Evolutionary conservation across 495 filamentous ascomycete species (phyloP), one percentile per base, ranked within the genome.

Genomic region (Cercophora newfieldiana): DNA sequence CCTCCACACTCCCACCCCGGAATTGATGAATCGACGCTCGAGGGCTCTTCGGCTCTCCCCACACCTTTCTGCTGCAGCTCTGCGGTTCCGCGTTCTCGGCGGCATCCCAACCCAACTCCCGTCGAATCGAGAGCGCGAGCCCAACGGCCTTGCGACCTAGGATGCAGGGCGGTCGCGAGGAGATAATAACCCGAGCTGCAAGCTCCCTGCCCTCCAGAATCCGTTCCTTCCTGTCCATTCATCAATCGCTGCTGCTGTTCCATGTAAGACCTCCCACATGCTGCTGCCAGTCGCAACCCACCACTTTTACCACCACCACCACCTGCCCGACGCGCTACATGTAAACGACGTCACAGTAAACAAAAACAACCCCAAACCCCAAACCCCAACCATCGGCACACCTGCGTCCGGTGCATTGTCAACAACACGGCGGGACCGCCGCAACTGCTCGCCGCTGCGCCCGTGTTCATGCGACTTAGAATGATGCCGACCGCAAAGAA

Each of bases 401-500:
- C 16, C 26, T 49, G 19, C 6, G 28, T 24, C 57, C 7, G 47
- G 44, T 60, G 57, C 10, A 44, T 44, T 16, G 18, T 14, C 37
- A 44, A 44, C 12, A 31, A 37, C 57, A 8, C 30, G 22, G 22
- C 57, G 5, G 14, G 29, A 18, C 57, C 22, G 7, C 57, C 57
- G 24, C 12, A 30, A 22, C 29, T n/a, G 3, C 33, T 24, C 54
- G 61, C 69, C 48, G 5, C 29, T 61, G 4, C 37, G 16, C 44
- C 26, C 50, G 60, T 56, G 55, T 63, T 57, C 44, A 74, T 76
- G 70, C 70, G 70, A 47, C 19, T 70, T 53, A 73, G 68, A 37
- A 76, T 74, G 72, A 76, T 76, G 74, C 74, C 74, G 53, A 72
- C 74, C 26, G 69, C 72, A 48, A 76, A 71, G 64, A 74, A 74